These are phyloP conservation scores for Cytospora paraplurivora DNA, from an alignment of 2,329 filamentous ascomycete species.

Conservation along the genomic window DNA sequence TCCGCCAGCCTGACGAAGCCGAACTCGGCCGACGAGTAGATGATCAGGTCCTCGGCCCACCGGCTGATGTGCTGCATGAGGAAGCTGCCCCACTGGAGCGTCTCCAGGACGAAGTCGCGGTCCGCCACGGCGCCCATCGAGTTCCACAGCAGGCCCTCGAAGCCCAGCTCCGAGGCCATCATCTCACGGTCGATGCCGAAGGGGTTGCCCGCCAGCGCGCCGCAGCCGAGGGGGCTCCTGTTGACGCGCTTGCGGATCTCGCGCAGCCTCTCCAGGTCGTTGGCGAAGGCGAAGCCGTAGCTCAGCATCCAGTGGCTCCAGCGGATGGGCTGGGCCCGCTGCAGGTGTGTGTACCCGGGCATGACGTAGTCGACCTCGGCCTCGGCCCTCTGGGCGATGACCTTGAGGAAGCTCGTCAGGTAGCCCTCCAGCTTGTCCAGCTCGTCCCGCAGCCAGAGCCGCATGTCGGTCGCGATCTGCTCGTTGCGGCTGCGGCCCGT, in stretches of 20 bases:
- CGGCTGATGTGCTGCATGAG: constrained; percentile 79
- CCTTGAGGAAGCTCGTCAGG: constrained; percentile 69
- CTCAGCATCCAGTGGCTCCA: constrained; percentile 84
- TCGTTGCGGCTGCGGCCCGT: constrained; percentile 87
- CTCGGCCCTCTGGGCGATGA: constrained; percentile 70
- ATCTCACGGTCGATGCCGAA: constrained; percentile 79
- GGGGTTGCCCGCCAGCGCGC: constrained; percentile 78
- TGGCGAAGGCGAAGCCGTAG: constrained; percentile 70
- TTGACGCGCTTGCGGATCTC: constrained; percentile 77
- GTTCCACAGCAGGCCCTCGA: constrained; percentile 74
- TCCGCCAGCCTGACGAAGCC: constrained; percentile 76
- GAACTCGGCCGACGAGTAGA: constrained; percentile 77
- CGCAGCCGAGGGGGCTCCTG: constrained; percentile 68
- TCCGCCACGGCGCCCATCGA: constrained; percentile 75
- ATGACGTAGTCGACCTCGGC: constrained; percentile 75
- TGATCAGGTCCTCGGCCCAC: constrained; percentile 84
- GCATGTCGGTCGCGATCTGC: constrained; percentile 88
- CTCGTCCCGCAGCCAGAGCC: constrained; percentile 81
- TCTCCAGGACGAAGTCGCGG: constrained; percentile 81
- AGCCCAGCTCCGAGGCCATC: constrained; percentile 80
- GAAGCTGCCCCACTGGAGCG: constrained; percentile 76
- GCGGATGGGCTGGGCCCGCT: constrained; percentile 77
- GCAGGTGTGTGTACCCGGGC: constrained; percentile 87
- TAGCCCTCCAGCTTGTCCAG: constrained; percentile 69
- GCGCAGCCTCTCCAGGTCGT: constrained; percentile 75